These are phyloP conservation scores for Boletus patriciae DNA, from an alignment of 768 basidiomycete genomes.

Conservation along the genomic window DNA sequence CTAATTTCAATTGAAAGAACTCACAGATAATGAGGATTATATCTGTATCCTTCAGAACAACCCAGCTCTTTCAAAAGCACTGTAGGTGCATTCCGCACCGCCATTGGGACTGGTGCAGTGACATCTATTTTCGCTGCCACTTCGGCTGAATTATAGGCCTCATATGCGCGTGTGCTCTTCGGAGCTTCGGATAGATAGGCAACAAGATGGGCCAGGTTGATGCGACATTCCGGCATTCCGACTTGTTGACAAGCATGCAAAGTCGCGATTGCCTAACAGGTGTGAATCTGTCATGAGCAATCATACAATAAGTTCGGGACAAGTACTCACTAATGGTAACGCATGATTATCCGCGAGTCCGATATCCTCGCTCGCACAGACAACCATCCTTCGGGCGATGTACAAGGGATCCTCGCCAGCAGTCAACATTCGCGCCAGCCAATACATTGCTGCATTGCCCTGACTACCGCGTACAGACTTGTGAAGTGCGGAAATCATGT, in stretches of 20 bases:
- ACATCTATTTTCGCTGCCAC: slow-evolving; percentile 53
- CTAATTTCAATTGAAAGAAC: slow-evolving; percentile 15
- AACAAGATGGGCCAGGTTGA: slow-evolving; percentile 74
- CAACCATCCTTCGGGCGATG: slow-evolving; percentile 69
- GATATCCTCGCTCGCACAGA: slow-evolving; percentile 84
- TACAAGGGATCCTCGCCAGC: slow-evolving; percentile 82
- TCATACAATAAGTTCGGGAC: slow-evolving; percentile 8
- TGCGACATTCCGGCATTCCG: slow-evolving; percentile 83
- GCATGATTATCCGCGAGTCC: slow-evolving; percentile 79
- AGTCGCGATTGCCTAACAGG: slow-evolving; percentile 55
- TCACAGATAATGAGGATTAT: slow-evolving; percentile 59
- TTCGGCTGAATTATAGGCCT: slow-evolving; percentile 72
- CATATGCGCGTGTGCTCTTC: slow-evolving; percentile 78
- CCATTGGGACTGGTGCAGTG: slow-evolving; percentile 63
- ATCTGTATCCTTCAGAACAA: slow-evolving; percentile 63
- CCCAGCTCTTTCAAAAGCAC: slow-evolving; percentile 65
- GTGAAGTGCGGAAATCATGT: slow-evolving; percentile 83
- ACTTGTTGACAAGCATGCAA: slow-evolving; percentile 64
- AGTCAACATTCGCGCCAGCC: slow-evolving; percentile 81
- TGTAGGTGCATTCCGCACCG: slow-evolving; percentile 79
- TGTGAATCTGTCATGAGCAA: not conserved
- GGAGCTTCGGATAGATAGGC: slow-evolving; percentile 80
- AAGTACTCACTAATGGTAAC: slow-evolving; percentile 58
- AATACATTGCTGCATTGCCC: slow-evolving; percentile 79
- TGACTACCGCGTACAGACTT: slow-evolving; percentile 80